Base-by-base conservation (phyloP, 768 basidiomycete species). In the Cystofilobasidium bisporidii region DNA sequence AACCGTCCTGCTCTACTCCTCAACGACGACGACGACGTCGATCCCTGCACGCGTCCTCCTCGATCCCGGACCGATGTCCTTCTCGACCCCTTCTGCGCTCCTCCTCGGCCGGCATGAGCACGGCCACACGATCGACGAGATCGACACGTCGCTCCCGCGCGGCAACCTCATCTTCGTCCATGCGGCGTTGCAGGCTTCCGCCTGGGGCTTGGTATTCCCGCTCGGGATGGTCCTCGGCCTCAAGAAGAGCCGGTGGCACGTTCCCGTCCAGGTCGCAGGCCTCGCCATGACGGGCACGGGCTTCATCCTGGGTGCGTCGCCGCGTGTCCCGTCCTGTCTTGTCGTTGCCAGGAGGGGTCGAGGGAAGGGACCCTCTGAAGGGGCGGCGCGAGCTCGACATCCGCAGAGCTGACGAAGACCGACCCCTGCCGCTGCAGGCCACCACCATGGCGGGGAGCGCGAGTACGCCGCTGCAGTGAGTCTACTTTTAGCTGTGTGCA, bases 361-460 rank as follows among this genome's bases (percentile, higher is more conserved):
- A n/a, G n/a, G n/a, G n/a, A n/a, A n/a, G n/a, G n/a, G n/a, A n/a
- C n/a, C n/a, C n/a, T n/a, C n/a, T n/a, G n/a, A n/a, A n/a, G n/a
- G 14, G 43, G 17, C 5, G 18, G 14, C 43, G 43, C 43, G 14
- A 17, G 17, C 20, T 43, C 43, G 43, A n/a, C 24, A 5, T 2
- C 14, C 4, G 18, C 18, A 3, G 40, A 14, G 40, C 38, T 61
- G 36, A 43, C 17, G 60, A n/a, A 40, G 15, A 15, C 43, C 10
- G 1, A 8, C 20, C 41, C 17, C 45, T 14, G 6, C 5, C 40
- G 1, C 40, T 28, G 40, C 60, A 61, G 92, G 92, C 0, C 92
- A 94, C 72, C 79, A 85, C n/a, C 93, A 97, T 74, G 80, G 82
- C 40, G 92, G 53, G 28, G 28, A 93, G 0, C 82, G 92, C 30